Evolutionary conservation across 2,329 filamentous ascomycete genomes (phyloP).

Genomic region (Aspergillus pseudonomiae): DNA sequence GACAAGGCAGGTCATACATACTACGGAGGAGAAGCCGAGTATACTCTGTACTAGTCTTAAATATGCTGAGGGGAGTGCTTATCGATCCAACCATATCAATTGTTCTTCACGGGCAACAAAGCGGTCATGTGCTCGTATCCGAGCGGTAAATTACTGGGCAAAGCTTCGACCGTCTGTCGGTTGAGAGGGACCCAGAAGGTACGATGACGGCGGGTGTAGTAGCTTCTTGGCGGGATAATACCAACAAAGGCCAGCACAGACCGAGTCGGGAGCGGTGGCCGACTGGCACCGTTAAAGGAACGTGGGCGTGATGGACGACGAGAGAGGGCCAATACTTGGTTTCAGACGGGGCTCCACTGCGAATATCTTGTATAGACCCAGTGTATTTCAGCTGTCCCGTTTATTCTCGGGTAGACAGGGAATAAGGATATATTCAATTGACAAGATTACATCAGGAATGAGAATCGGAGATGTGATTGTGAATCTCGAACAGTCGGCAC

Average conservation of each 20-base stretch:
- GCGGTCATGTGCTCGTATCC: neutral
- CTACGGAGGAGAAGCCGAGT: neutral
- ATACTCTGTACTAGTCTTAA: neutral
- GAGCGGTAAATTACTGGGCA: neutral
- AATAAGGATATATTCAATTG: neutral
- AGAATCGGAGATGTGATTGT: neutral
- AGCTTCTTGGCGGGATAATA: constrained; percentile 3
- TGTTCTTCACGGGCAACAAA: neutral
- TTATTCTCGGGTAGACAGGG: neutral
- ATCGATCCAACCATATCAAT: neutral
- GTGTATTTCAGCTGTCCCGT: neutral
- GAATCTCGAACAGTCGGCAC: neutral
- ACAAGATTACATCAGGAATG: neutral
- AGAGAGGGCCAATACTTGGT: neutral
- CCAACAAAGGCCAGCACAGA: constrained; percentile 6
- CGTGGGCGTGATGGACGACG: neutral
- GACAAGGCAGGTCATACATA: neutral
- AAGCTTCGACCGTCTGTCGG: neutral
- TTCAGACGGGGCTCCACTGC: neutral
- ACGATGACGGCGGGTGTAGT: neutral
- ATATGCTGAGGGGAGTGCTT: neutral
- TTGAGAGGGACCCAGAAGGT: neutral
- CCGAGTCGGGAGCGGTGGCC: neutral
- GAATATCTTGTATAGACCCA: neutral
- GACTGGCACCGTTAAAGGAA: neutral